Conservation (phyloP, 2,329 filamentous ascomycete genomes). For the Arthroderma sp. region DNA sequence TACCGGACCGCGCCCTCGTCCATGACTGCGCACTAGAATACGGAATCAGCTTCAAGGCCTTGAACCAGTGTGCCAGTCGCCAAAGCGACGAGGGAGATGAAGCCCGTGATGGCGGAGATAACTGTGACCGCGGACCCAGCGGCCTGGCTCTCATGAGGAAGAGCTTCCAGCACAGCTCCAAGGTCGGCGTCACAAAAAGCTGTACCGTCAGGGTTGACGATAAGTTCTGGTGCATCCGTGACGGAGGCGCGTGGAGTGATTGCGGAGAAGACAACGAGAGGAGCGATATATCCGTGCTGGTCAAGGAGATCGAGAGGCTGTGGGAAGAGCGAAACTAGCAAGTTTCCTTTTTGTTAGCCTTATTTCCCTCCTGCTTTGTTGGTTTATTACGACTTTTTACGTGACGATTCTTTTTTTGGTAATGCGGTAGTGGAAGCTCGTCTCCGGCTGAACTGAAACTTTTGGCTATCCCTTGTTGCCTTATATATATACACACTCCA, state of each 20-base stretch:
- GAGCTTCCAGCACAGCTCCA: slow-evolving; percentile 40
- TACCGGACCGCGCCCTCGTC: slow-evolving; percentile 66
- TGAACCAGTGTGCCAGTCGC: slow-evolving; percentile 71
- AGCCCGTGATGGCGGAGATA: slow-evolving; percentile 39
- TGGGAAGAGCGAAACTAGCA: slow-evolving; percentile 34
- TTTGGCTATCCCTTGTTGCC: neutral
- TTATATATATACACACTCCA: neutral
- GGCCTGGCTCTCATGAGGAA: slow-evolving; percentile 35
- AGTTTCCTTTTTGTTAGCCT: neutral
- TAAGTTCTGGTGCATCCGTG: slow-evolving; percentile 71
- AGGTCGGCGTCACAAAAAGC: slow-evolving; percentile 57
- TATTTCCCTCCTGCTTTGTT: neutral
- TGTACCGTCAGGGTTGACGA: slow-evolving; percentile 70
- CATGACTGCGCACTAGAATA: slow-evolving; percentile 85
- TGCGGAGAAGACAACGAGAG: slow-evolving; percentile 55
- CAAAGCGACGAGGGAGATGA: slow-evolving; percentile 56
- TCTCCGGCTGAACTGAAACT: neutral
- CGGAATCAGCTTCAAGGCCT: slow-evolving; percentile 65
- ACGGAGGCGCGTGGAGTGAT: slow-evolving; percentile 65
- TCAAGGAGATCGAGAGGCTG: slow-evolving; percentile 63
- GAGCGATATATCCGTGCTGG: slow-evolving; percentile 47
- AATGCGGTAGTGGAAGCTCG: neutral
- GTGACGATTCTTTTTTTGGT: neutral
- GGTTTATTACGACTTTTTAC: neutral
- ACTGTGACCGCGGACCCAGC: slow-evolving; percentile 49